phyloP scores from a whole-genome alignment of 306 rosid genomes.

The Corylus heterophylla region DNA sequence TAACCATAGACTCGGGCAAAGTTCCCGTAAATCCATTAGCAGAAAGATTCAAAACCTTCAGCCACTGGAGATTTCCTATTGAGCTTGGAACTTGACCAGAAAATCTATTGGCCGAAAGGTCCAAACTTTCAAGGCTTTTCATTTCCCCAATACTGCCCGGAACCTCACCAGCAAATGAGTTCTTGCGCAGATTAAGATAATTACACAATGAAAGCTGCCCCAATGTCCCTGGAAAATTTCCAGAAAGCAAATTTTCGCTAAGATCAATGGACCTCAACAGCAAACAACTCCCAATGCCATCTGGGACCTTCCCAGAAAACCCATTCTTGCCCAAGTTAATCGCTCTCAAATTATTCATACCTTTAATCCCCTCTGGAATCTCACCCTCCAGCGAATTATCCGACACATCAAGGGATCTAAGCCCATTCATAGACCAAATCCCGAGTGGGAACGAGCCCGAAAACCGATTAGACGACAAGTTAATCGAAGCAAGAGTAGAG shows the following conservation, averaged over 20 bases:
- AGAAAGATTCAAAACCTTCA: slow-evolving; percentile 71
- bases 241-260: slow-evolving; percentile 69
- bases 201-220: slow-evolving; percentile 61
- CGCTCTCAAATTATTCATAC: slow-evolving; percentile 66
- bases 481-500: slow-evolving; percentile 57
- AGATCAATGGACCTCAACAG: slow-evolving; percentile 88
- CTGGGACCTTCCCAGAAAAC: slow-evolving; percentile 67
- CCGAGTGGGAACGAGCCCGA: slow-evolving; percentile 66
- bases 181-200: slow-evolving; percentile 54
- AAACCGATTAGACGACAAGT: slow-evolving; percentile 72
- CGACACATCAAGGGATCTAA: slow-evolving; percentile 78
- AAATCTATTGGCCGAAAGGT: slow-evolving; percentile 69
- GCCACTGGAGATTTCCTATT: slow-evolving; percentile 57
- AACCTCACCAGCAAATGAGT: slow-evolving; percentile 71
- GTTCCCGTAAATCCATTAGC: slow-evolving; percentile 67
- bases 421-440: slow-evolving; percentile 76
- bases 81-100: slow-evolving; percentile 71
- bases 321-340: slow-evolving; percentile 63
- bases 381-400: slow-evolving; percentile 72
- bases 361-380: slow-evolving; percentile 54
- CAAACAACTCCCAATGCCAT: slow-evolving; percentile 82
- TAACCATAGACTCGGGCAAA: slow-evolving; percentile 64
- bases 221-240: slow-evolving; percentile 65
- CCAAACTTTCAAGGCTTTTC: slow-evolving; percentile 71
- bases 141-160: slow-evolving; percentile 81